These are phyloP conservation scores for Penicillium sp. DNA, from an alignment of 2,329 filamentous ascomycete species.

Conservation along the genomic window DNA sequence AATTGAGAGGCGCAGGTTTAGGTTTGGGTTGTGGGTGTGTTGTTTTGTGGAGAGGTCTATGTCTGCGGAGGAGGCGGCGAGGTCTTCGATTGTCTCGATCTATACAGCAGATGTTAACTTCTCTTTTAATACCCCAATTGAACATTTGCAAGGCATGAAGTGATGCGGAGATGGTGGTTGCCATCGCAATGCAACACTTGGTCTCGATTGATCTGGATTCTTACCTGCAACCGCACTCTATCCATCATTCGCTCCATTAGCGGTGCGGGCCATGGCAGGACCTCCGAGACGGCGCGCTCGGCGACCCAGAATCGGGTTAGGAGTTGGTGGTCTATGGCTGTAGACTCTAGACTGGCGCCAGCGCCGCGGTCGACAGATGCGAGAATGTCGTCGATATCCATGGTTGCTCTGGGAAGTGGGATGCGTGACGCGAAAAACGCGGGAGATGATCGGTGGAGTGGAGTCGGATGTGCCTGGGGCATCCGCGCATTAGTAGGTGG, in stretches of 20 bases:
- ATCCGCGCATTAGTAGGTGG: constrained; percentile 5
- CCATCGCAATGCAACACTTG: not conserved
- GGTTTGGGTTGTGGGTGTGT: constrained; percentile 82
- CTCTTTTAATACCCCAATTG: not conserved
- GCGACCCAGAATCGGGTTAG: constrained; percentile 92
- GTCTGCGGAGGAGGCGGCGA: constrained; percentile 47
- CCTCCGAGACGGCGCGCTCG: constrained; percentile 83
- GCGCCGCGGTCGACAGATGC: constrained; percentile 68
- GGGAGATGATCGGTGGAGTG: constrained; percentile 26
- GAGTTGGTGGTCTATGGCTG: constrained; percentile 72
- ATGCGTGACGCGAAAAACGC: constrained; percentile 27
- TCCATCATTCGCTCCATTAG: constrained; percentile 82
- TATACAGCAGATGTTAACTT: not conserved
- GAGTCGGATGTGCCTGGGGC: constrained; percentile 41
- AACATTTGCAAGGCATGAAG: not conserved
- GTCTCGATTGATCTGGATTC: not conserved
- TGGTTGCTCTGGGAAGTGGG: constrained; percentile 32
- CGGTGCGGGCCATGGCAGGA: constrained; percentile 75
- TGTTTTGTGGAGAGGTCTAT: constrained; percentile 25
- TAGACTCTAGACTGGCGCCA: constrained; percentile 38
- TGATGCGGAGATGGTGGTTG: not conserved
- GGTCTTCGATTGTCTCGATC: constrained; percentile 69
- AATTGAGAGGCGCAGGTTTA: constrained; percentile 90
- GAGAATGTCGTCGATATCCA: constrained; percentile 82
- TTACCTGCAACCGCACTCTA: constrained; percentile 64